Percentiles rank a stretch among this genome's conserved stretches.
Conservation (phyloP, 257 asterid genomes). For the Linaria vulgaris region DNA sequence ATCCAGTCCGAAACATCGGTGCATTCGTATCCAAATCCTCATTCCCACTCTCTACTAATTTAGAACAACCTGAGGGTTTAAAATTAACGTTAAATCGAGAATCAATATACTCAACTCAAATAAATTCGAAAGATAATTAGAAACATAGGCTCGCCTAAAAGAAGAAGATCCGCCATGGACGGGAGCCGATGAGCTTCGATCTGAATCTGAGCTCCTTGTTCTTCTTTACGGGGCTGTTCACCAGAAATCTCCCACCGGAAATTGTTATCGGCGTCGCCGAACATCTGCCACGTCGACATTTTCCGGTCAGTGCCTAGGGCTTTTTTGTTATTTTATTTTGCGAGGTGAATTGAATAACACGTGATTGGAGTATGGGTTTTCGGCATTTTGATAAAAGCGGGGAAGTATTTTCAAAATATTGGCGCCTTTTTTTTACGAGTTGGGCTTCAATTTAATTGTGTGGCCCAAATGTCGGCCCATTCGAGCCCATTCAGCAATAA, state of each 20-base stretch:
- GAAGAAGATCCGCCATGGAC: slow-evolving; percentile 82
- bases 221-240: slow-evolving; percentile 30
- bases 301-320: slow-evolving; percentile 40
- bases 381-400: slow-evolving; percentile 30
- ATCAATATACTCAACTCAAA: neutral
- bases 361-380: neutral
- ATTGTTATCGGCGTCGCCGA: slow-evolving; percentile 47
- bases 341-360: too few species aligned
- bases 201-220: slow-evolving; percentile 31
- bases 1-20: slow-evolving; percentile 64
- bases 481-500: neutral
- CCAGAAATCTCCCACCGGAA: slow-evolving; percentile 65
- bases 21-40: slow-evolving; percentile 26
- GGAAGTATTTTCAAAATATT: slow-evolving; percentile 25
- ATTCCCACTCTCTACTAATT: slow-evolving; percentile 45
- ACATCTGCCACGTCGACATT: slow-evolving; percentile 88
- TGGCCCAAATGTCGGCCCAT: neutral
- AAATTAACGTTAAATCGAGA: neutral
- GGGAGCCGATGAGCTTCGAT: slow-evolving; percentile 55
- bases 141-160: slow-evolving; percentile 48
- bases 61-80: slow-evolving; percentile 48
- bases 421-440: slow-evolving; percentile 17
- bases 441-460: neutral
- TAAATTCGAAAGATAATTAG: neutral
- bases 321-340: slow-evolving; percentile 29